Evolutionary conservation across 1,139 yeast genomes (phyloP), one percentile per base, ranked within the genome.

Genomic region (Yamadazyma epiphylla): DNA sequence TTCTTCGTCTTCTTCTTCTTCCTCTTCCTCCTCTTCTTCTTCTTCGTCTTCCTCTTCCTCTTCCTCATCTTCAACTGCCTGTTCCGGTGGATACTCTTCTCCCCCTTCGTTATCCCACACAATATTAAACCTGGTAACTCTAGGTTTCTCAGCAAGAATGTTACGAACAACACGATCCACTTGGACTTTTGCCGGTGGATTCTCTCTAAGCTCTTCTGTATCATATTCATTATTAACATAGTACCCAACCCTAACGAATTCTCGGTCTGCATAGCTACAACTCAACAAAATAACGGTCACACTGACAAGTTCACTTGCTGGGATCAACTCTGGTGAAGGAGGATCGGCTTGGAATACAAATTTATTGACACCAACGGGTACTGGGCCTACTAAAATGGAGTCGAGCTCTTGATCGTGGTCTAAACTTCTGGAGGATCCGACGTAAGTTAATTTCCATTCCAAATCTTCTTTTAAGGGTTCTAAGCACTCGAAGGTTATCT

Each of bases 321-420:
- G 98, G 43, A 91, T 91, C 42, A 89, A 63, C 44, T 91, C 97
- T 0, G 96, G 95, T 3, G 91, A 80, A 1, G 98, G 98, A 0
- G 99, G 95, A 49, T 91, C 97, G 0, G 98, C 97, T 20, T 86
- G 79, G 54, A 91, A 85, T 12, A 89, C 70, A 48, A 91, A 94
- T 58, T 91, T 89, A 53, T 91, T 91, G 31, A 91, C 80, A 1
- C 99, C 99, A 4, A 91, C 95, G 0, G 98, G 99, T 4, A 91
- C 95, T 0, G 98, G 99, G 0, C 99, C 98, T 4, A 91, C 99
- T 15, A 94, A 65, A 27, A 94, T 80, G 2, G 96, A 87, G 52
- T 91, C 99, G 34, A 91, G 66, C 53, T 89, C 97, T 59, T 94
- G 98, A 57, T 91, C 99, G 48, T 91, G 96, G 45, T 91, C 96